These are phyloP conservation scores for Solanum hybrid DNA, from an alignment of 305 asterid species.

Conservation along the genomic window DNA sequence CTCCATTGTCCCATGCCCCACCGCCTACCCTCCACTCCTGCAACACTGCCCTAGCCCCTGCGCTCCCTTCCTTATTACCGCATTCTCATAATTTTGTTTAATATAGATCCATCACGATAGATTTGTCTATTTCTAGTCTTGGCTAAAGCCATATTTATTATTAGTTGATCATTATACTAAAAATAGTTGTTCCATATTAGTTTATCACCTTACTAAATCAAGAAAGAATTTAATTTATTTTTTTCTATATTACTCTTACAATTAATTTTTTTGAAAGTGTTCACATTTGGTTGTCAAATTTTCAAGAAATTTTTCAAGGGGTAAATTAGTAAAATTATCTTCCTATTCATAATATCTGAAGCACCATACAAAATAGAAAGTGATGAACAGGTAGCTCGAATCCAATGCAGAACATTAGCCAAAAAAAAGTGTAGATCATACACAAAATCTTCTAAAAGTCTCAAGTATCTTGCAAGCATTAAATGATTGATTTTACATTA, in stretches of 20 bases:
- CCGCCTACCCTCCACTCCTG: neutral
- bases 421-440: too few relatives aligned
- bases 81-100: too few relatives aligned
- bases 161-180: neutral
- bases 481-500: neutral
- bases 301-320: neutral
- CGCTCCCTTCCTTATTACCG: neutral
- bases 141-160: neutral
- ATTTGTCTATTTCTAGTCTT: neutral
- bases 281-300: neutral
- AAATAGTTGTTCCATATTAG: too few relatives aligned
- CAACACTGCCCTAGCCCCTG: neutral
- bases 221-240: neutral
- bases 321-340: too few relatives aligned
- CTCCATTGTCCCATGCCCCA: too few relatives aligned
- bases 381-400: neutral
- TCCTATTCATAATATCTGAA: too few relatives aligned
- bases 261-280: neutral
- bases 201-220: too few relatives aligned
- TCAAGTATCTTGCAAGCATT: neutral
- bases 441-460: too few relatives aligned
- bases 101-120: neutral
- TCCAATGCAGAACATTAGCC: neutral
- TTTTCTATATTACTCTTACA: too few relatives aligned
- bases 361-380: too few relatives aligned